Percentiles rank a stretch among this genome's conserved stretches.
These are phyloP conservation scores for Chalciporus pseudorubinellus DNA, from an alignment of 768 basidiomycete species.

Conservation along the genomic window DNA sequence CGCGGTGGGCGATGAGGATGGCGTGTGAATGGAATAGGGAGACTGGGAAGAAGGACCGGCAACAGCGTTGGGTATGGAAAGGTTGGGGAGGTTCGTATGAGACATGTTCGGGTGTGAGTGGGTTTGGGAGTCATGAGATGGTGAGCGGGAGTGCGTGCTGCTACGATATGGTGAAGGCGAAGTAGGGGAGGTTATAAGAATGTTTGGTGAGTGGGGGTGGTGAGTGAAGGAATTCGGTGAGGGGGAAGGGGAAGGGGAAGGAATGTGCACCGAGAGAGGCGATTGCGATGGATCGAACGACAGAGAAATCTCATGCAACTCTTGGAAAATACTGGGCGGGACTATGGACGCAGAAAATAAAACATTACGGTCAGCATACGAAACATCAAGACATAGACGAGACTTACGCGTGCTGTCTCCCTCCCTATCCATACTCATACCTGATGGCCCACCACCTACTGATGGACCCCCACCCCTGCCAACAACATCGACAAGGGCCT, in stretches of 20 bases:
- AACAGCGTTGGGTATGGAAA: slow-evolving; percentile 10
- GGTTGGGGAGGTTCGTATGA: slow-evolving; percentile 10
- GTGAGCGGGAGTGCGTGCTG: slow-evolving; percentile 18
- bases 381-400: not conserved
- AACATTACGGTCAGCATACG: slow-evolving; percentile 1
- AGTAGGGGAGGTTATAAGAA: slow-evolving; percentile 67
- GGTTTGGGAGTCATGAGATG: slow-evolving; percentile 18
- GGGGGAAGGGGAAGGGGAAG: slow-evolving; percentile 29
- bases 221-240: slow-evolving; percentile 19
- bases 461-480: slow-evolving; percentile 34
- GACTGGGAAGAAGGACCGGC: slow-evolving; percentile 6
- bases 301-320: slow-evolving; percentile 28
- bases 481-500: slow-evolving; percentile 61
- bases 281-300: slow-evolving; percentile 23
- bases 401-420: slow-evolving; percentile 16
- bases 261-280: slow-evolving; percentile 12
- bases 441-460: not conserved
- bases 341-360: slow-evolving; percentile 10
- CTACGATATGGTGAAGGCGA: slow-evolving; percentile 34
- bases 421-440: not conserved
- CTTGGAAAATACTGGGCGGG: slow-evolving; percentile 20
- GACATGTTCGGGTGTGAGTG: slow-evolving; percentile 5
- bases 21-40: slow-evolving; percentile 21
- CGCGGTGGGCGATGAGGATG: slow-evolving; percentile 29
- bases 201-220: slow-evolving; percentile 51